Conservation (phyloP, 768 basidiomycete species). For the Termitomyces sp. region DNA sequence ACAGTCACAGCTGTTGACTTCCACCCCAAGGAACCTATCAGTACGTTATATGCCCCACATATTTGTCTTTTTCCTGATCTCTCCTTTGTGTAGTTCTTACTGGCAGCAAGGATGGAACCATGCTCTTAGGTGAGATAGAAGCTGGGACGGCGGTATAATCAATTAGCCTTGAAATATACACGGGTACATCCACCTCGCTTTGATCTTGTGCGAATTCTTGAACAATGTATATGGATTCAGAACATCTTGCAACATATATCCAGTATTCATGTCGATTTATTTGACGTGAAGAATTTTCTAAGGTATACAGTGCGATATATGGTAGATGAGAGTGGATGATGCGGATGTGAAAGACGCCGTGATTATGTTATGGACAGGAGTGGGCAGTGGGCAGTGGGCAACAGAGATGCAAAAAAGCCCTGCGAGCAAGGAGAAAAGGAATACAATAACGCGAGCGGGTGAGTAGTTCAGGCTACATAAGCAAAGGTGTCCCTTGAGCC, state of each 20-base stretch:
- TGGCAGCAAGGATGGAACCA: slow-evolving; percentile 87
- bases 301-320: slow-evolving; percentile 10
- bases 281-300: background rate
- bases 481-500: slow-evolving; percentile 87
- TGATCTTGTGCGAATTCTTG: background rate
- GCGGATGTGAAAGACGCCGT: background rate
- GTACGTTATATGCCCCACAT: slow-evolving; percentile 42
- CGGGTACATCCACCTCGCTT: background rate
- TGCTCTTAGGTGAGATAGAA: slow-evolving; percentile 91
- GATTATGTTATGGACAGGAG: background rate
- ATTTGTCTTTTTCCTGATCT: background rate
- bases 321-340: slow-evolving; percentile 1
- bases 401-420: slow-evolving; percentile 4
- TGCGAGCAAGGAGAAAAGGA: background rate
- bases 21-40: slow-evolving; percentile 93
- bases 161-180: background rate
- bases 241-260: background rate
- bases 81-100: slow-evolving; percentile 64
- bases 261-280: background rate
- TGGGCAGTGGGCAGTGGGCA: too few relatives aligned
- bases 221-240: too few relatives aligned
- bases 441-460: background rate
- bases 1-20: slow-evolving; percentile 96
- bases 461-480: slow-evolving; percentile 55
- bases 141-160: slow-evolving; percentile 47